A percentile compares a stretch with the other conserved stretches of the same genome.
These are phyloP conservation scores for Exophiala viscosa DNA, from an alignment of 2,329 filamentous ascomycete genomes.

Conservation along the genomic window DNA sequence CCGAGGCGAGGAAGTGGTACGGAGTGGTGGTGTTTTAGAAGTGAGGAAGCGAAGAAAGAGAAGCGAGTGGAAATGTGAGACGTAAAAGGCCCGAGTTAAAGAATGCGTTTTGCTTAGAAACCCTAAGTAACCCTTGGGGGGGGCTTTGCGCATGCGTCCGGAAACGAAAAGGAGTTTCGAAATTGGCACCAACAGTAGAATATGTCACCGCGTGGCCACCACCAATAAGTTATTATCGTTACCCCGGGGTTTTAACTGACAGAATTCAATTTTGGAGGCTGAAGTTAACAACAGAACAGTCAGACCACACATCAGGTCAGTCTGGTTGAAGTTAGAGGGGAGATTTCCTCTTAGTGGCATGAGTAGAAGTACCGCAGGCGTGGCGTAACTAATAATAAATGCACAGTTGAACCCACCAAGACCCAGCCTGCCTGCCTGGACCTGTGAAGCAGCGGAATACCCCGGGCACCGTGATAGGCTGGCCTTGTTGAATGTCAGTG, in stretches of 20 bases:
- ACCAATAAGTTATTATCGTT: not conserved
- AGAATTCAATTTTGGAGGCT: not conserved
- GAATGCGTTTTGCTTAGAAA: conserved; percentile 3
- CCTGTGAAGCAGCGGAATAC: too few relatives aligned
- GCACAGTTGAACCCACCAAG: too few relatives aligned
- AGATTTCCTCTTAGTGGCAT: too few relatives aligned
- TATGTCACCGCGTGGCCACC: too few relatives aligned
- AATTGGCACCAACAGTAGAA: not conserved
- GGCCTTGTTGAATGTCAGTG: too few relatives aligned
- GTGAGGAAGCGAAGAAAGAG: not conserved
- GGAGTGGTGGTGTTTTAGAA: not conserved
- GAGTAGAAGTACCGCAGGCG: too few relatives aligned
- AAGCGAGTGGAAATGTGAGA: conserved; percentile 1
- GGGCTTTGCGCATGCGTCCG: too few relatives aligned
- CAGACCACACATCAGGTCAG: not conserved
- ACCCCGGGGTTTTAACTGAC: not conserved
- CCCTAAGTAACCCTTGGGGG: not conserved
- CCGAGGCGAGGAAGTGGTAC: not conserved
- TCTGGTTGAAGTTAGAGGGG: too few relatives aligned
- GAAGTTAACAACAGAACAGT: not conserved
- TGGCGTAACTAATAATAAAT: too few relatives aligned
- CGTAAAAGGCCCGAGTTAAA: not conserved
- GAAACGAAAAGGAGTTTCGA: too few relatives aligned
- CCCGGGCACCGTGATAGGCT: too few relatives aligned
- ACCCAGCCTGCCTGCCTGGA: too few relatives aligned